Evolutionary conservation across 768 basidiomycete species (phyloP), one percentile per base, ranked within the genome.

Genomic region (Fibroporia radiculosa): DNA sequence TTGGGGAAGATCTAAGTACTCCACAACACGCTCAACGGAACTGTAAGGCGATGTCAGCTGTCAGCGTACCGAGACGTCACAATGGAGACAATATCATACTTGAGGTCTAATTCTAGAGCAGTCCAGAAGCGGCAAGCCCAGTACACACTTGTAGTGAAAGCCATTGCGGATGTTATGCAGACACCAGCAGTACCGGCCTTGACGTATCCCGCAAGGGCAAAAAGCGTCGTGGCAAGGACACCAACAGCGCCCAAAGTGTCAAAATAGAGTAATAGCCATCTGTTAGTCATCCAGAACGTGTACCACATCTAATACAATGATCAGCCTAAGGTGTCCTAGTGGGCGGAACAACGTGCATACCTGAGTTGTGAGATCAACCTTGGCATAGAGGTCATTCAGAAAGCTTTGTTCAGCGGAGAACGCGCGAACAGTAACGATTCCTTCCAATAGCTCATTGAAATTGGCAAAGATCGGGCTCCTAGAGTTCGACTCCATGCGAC

Each of bases 391-490:
- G 47, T 74, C 74, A 43, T 85, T 74, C 53, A 93, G 66, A 71
- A 97, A 95, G 4, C 77, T 67, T 31, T 66, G 66, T 58, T 95
- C 91, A 0, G 80, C 84, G 0, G 85, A 82, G 66, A 95, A 97
- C 0, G 93, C 93, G 45, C 93, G 77, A 32, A 95, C 86, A 4
- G 91, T 92, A n/a, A 92, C 86, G 35, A 93, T 87, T 19, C 91
- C 91, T 41, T 92, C 86, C 16, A 95, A 62, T 8, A 93, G 63
- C 56, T 91, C 89, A 11, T 78, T 77, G 51, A 90, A 92, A 44
- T 82, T 84, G 6, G 84, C 83, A 63, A 84, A 89, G 49, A 90
- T 89, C 0, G 90, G 86, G 0, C 84, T 87, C 11, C 88, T 73
- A 1, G 84, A 78, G 54, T 89, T 93, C 1, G 89, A 88, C 60